Conservation (phyloP, 805 yeast genomes). For the Cyberlindnera mycetangii region DNA sequence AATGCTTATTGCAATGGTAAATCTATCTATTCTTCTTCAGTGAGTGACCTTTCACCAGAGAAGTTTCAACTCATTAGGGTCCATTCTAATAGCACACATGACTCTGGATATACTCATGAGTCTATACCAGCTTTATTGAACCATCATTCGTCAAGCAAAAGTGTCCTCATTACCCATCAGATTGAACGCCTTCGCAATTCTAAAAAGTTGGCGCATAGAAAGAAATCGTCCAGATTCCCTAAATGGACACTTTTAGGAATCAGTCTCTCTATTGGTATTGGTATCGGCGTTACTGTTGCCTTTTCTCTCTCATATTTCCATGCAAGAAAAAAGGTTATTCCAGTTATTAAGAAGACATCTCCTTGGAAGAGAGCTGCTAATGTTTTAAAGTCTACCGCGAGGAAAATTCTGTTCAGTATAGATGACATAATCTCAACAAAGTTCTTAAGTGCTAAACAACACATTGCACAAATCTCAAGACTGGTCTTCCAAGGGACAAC, state of each 20-base stretch:
- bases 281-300: constrained; percentile 27
- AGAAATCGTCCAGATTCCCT: constrained; percentile 3
- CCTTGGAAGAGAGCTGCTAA: background rate
- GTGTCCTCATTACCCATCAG: constrained; percentile 17
- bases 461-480: constrained; percentile 9
- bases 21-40: background rate
- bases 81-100: background rate
- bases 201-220: constrained; percentile 17
- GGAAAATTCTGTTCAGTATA: background rate
- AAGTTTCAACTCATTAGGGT: constrained; percentile 6
- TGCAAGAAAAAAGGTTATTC: background rate
- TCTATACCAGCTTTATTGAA: background rate
- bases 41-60: constrained; percentile 1
- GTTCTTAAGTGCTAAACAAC: background rate
- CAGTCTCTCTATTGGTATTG: constrained; percentile 24
- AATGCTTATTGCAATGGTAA: background rate
- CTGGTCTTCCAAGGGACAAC: constrained; percentile 12
- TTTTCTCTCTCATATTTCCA: constrained; percentile 11
- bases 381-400: background rate
- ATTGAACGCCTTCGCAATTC: constrained; percentile 10
- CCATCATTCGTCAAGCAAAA: constrained; percentile 4
- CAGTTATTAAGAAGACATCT: constrained; percentile 1
- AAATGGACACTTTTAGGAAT: constrained; percentile 16
- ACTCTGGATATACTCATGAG: background rate
- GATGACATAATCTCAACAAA: background rate